Conservation (phyloP, 306 rosid genomes). For the Morella rubra region DNA sequence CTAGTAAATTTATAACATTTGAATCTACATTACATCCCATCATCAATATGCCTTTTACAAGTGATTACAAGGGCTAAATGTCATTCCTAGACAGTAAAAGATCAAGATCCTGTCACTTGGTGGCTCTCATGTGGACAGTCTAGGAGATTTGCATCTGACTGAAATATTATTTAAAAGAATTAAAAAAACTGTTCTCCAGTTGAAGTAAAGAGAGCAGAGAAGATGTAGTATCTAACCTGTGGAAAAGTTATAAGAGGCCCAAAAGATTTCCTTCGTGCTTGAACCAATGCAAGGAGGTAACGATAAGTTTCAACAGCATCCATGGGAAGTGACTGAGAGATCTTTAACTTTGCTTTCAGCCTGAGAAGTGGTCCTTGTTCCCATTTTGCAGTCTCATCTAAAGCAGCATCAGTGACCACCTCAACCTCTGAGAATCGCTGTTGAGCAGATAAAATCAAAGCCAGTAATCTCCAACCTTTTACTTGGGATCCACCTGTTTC, state of each 20-base stretch:
- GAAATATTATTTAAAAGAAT: background rate
- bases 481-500: slow-evolving; percentile 81
- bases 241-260: slow-evolving; percentile 52
- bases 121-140: background rate
- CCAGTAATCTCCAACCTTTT: slow-evolving; percentile 92
- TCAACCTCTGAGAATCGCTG: slow-evolving; percentile 78
- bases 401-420: slow-evolving; percentile 88
- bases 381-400: slow-evolving; percentile 91
- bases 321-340: slow-evolving; percentile 65
- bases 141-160: background rate
- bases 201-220: background rate
- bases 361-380: slow-evolving; percentile 90
- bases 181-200: background rate
- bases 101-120: background rate
- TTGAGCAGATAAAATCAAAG: slow-evolving; percentile 88
- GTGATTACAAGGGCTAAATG: background rate
- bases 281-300: slow-evolving; percentile 91
- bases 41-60: background rate
- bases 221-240: slow-evolving; percentile 54
- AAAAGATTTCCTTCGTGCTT: slow-evolving; percentile 85
- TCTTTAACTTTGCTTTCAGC: slow-evolving; percentile 85
- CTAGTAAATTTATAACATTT: background rate
- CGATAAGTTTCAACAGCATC: slow-evolving; percentile 93
- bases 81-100: background rate
- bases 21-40: background rate